Base-by-base conservation (phyloP, 305 asterid species). In the Fraxinus platypoda region DNA sequence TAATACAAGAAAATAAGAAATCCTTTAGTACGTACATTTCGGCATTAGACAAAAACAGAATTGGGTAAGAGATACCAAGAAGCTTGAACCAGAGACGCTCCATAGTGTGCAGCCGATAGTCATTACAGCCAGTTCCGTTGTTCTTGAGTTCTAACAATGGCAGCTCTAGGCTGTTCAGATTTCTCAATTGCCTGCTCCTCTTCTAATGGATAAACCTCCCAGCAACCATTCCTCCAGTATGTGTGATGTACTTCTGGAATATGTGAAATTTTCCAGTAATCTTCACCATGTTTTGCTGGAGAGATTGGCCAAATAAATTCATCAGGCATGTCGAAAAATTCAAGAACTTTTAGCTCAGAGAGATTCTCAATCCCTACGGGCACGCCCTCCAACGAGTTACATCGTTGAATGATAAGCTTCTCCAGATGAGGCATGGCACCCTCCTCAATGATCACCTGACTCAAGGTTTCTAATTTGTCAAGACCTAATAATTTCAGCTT, bases 291-390 rank as follows among this genome's bases (percentile, higher is more conserved):
- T 49, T 31, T 80, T 0, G 57, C 79, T 76, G 75, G 33, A 15
- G 11, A 62, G 28, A 80, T 35, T 17, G 33, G 71, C 84, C 4
- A 41, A 81, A 80, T 34, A 52, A 80, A 80, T 33, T 70, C 82
- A 37, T 80, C 87, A 0, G 87, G 70, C 84, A 83, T 80, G 31
- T 76, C 84, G 7, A 81, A 76, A 43, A 76, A 80, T 72, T 84
- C 82, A 30, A 80, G 81, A 28, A 52, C 46, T 74, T 75, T 80
- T 75, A 80, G 41, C 43, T 57, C 59, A 6, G 68, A n/a, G 72
- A 83, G 79, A 59, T 28, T 17, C 41, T 77, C 66, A 0, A 84
- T 84, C 33, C 87, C 87, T 0, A 15, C 30, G 26, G 86, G 84
- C 84, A 84, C 75, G 0, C 80, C 49, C 17, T 76, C 35, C 70